Evolutionary conservation across 805 yeast species (phyloP), one percentile per base, ranked within the genome.

Genomic region (Lipomyces sp.): DNA sequence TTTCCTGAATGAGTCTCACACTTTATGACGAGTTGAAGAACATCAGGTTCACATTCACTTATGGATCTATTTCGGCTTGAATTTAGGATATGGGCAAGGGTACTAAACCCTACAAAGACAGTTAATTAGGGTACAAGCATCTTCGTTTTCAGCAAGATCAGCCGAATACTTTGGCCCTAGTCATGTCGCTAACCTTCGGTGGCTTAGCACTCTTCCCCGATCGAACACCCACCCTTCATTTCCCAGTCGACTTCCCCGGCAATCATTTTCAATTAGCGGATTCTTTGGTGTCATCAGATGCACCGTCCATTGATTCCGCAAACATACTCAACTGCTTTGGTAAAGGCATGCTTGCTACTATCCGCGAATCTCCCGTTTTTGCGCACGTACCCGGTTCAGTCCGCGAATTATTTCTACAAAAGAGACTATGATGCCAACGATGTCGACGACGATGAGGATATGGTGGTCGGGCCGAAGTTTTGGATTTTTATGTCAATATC

Each of bases 401-500:
- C 15, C 48, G 24, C 24, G 29, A 42, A 42, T 5, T 42, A 42
- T 42, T 42, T 42, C 24, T n/a, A 42, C 48, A 42, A 5, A 24
- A 42, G 48, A 42, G 48, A 42, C n/a, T 62, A 58, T 59, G 65
- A 57, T 55, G 66, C 61, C 35, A 63, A 56, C 56, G 64, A 60
- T 51, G 66, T 60, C 51, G 64, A 66, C 51, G 70, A 66, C 24
- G 71, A 74, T 73, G 6, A 76, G 15, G 66, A 64, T 24, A 1
- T 24, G 29, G 37, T 69, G 33, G 70, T 64, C 13, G 74, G 65
- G 11, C 64, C 72, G 35, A 62, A 64, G 50, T 70, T 74, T 62
- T 76, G 77, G 79, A 51, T 74, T 55, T 70, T 76, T 67, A 68
- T 77, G 69, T 53, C 70, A 29, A 64, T 88, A 13, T 88, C 95